phyloP scores from a whole-genome alignment of 1,139 yeast genomes.

The Spencermartinsiella ligniputridi region DNA sequence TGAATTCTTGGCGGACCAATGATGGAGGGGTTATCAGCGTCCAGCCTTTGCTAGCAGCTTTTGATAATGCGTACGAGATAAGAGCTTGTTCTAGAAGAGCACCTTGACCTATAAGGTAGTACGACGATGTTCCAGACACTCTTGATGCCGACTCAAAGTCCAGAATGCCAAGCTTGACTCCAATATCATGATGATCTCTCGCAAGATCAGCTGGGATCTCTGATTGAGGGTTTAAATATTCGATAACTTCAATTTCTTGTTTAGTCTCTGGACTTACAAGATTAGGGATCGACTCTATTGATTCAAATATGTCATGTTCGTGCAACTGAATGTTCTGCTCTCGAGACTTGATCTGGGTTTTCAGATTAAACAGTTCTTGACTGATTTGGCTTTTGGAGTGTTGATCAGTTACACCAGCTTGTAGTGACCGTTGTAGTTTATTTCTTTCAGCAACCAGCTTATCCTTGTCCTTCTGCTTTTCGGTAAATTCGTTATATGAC shows the following conservation, averaged over 20 bases:
- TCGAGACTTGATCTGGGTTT: constrained; percentile 34
- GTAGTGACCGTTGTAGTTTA: constrained; percentile 19
- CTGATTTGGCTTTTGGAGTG: constrained; percentile 12
- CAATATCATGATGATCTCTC: constrained; percentile 65
- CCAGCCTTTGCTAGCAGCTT: constrained; percentile 68
- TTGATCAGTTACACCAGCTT: constrained; percentile 7
- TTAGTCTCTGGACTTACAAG: constrained; percentile 45
- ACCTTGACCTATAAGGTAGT: constrained; percentile 79
- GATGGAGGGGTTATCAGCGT: constrained; percentile 77
- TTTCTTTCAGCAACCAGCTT: constrained; percentile 28
- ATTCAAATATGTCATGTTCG: constrained; percentile 37
- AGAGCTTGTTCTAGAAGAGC: constrained; percentile 88
- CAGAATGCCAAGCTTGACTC: constrained; percentile 54
- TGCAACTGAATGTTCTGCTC: constrained; percentile 38
- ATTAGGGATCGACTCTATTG: constrained; percentile 63
- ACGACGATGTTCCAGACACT: constrained; percentile 85
- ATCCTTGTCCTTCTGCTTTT: constrained; percentile 21
- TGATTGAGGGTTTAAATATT: constrained; percentile 21
- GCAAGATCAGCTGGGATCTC: constrained; percentile 16
- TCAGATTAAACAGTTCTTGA: constrained; percentile 24
- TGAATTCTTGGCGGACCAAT: constrained; percentile 70
- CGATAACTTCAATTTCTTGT: constrained; percentile 39
- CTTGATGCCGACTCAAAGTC: constrained; percentile 70
- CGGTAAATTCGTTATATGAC: constrained; percentile 26
- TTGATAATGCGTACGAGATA: constrained; percentile 66